Percentiles rank a stretch among this genome's conserved stretches.
Evolutionary conservation across 1,284 basidiomycete species (phyloP).

Genomic region (Xanthoconium separans): DNA sequence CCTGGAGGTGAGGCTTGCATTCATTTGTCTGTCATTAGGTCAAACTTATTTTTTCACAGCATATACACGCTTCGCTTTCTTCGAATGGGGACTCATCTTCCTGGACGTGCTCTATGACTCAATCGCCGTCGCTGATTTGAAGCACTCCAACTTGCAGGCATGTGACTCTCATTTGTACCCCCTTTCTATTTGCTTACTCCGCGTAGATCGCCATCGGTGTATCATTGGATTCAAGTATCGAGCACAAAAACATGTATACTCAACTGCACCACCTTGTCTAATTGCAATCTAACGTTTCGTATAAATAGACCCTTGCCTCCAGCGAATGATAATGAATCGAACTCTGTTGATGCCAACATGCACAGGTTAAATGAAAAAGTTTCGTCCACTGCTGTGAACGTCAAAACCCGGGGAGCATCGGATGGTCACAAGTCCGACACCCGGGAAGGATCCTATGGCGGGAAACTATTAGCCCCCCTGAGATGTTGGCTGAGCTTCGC

Average conservation of each 20-base stretch:
- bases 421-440: not conserved
- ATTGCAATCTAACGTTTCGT: constrained; percentile 20
- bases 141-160: constrained; percentile 52
- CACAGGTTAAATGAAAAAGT: constrained; percentile 2
- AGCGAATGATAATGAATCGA: constrained; percentile 7
- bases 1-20: constrained; percentile 62
- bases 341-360: not conserved
- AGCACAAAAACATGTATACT: constrained; percentile 31
- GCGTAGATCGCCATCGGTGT: constrained; percentile 30
- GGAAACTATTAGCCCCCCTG: not conserved
- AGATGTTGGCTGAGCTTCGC: constrained; percentile 39
- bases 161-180: not conserved
- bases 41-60: constrained; percentile 43
- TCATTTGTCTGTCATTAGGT: not conserved
- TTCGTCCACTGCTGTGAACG: not conserved
- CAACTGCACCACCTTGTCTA: constrained; percentile 24
- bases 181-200: constrained; percentile 5
- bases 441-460: not conserved
- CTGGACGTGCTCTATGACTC: constrained; percentile 82
- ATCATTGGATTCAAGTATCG: constrained; percentile 23
- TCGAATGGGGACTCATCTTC: constrained; percentile 84
- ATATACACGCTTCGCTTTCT: constrained; percentile 82
- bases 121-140: constrained; percentile 61
- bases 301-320: constrained; percentile 22
- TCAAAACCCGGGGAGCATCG: not conserved